Evolutionary conservation across 495 filamentous ascomycete genomes (phyloP), one percentile per base, ranked within the genome.

Genomic region (Penicillium turbatum): DNA sequence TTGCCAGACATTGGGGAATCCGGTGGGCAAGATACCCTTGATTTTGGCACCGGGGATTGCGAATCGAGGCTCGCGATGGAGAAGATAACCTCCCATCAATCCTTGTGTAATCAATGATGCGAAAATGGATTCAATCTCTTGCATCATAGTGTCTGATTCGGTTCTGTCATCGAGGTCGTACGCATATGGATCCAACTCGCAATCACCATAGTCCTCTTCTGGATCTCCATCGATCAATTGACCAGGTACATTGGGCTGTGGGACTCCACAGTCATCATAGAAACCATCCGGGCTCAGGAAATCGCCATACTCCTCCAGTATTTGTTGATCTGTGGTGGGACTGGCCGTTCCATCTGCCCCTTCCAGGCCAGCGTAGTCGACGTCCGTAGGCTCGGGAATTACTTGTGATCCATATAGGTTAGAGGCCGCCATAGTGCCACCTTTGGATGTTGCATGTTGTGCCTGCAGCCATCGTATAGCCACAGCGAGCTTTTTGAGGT

Each of bases 31-130:
- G 1, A 82, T 78, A 2, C 79, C 78, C 1, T 73, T 81, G 45
- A 79, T 70, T 61, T 87, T 88, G 13, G 89, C 82, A 6, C 93
- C 92, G 26, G 87, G 81, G 32, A 97, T 86, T 5, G 90, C 91
- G 55, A 95, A 95, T 16, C 84, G 82, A 26, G 76, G 79, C 58
- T 84, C 84, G 30, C 78, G 73, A 59, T 93, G 88, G 10, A 88
- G 88, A 19, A 97, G 79, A 58, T 92, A 98, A 5, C 93, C 93
- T 51, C 85, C 84, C 45, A 97, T 77, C n/a, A 97, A 73, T 7
- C 86, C 87, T 66, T 95, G 89, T 26, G 86, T 83, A 13, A 95
- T 79, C 6, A 97, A 73, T 1, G 86, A 87, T 1, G 87, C 80
- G 9, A 95, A 74, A 3, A 90, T 83, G 2, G 79, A 82, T 69